Evolutionary conservation across 2,329 filamentous ascomycete genomes (phyloP), one percentile per base, ranked within the genome.

Genomic region (Blastomyces percursus): DNA sequence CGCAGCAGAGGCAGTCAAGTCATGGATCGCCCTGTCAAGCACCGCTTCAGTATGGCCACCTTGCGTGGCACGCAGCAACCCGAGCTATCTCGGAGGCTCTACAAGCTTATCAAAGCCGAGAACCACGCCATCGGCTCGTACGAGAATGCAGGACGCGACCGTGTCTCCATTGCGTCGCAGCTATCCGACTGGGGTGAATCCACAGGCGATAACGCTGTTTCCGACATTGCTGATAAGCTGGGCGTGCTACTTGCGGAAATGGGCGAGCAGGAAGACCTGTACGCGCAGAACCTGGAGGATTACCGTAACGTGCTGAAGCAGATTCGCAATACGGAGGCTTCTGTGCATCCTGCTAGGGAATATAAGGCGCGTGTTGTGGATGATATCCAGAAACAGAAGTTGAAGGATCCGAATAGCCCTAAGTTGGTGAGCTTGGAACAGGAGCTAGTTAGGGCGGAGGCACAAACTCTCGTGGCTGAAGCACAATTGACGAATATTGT

Each of bases 111-210:
- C 81, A 99, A 99, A 80, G 90, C 89, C 59, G 89, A 95, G 77
- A 97, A 96, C 80, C 86, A 88, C 72, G 86, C 92, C 44, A 91
- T 97, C 70, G 81, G 83, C 59, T 88, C 90, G 58, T 88, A 96
- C 78, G 91, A 96, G 78, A 79, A 85, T 7, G 94, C 93, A 7
- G 90, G 87, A 58, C 88, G 88, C 64, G 93, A 96, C 79, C 89
- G 91, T 63, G 78, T 90, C 64, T 85, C 86, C 59, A 91, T 97
- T 71, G 94, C 92, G 19, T 86, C 86, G 12, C 93, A 97, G 79
- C 84, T 99, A 54, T 96, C 91, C 8, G 92, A 97, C 69, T 99
- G 94, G 94, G 94, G 94, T 63, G 92, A 97, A 78, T 84, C 89
- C 64, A 96, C 92, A 1, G 84, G 85, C 61, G 94, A 99, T 71